Evolutionary conservation across 176 grass and related monocot species (phyloP), one percentile per base, ranked within the genome.

Genomic region (Saccharum spontaneum): DNA sequence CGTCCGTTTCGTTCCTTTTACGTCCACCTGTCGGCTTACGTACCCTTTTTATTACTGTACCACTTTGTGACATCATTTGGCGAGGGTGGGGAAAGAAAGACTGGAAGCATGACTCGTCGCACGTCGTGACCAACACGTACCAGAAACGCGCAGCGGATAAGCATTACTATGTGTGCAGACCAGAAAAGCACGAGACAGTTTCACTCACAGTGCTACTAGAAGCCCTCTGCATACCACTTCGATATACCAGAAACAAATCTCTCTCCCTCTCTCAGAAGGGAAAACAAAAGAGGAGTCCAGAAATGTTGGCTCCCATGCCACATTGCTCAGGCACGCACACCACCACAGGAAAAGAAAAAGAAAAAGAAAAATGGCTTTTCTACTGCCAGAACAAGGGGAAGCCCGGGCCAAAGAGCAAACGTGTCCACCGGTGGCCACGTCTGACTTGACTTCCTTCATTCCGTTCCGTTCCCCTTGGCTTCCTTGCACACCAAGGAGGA

Each of bases 151-250:
- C 50, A 54, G 50, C 50, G 50, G 50, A 54, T 20, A 54, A 54
- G 50, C 50, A 50, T n/a, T n/a, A n/a, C n/a, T 28, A 28, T 49
- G 41, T 10, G 41, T 43, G 10, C 41, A 1, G 9, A 11, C 41
- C 41, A 43, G 41, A 43, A 43, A 43, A 43, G 2, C 1, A 0
- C 1, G 10, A 75, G 34, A 31, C 22, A 63, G 33, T 5, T 14
- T 57, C 30, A 44, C 45, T 48, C 13, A 83, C 6, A 17, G 11
- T 0, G 0, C 2, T 52, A n/a, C 12, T 26, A 72, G 8, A 12
- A 22, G 14, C 61, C 6, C 23, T 78, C 84, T 86, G 84, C 84
- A 73, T 90, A 87, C 80, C 88, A 50, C 74, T 90, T 90, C 20
- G 89, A 87, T 90, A 83, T 87, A 83, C 23, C 80, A 87, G 84